Base-by-base conservation (phyloP, 148 eudicot genomes). In the Rhododendron vialii region DNA sequence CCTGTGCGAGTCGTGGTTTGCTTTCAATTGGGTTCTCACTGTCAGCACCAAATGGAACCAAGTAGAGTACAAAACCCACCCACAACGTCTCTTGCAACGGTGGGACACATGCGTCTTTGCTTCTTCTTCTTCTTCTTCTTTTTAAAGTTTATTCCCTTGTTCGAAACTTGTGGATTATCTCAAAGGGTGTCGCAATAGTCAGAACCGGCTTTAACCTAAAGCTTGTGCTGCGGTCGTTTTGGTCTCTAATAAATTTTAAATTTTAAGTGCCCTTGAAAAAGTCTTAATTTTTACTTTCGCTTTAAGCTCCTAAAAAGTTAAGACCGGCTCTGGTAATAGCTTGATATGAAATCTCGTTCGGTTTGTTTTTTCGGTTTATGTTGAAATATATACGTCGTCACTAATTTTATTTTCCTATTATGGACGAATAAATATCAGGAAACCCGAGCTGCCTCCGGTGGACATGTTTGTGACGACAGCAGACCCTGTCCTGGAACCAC, bases 391-490 rank as follows among this genome's bases (percentile, higher is more conserved):
- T 33, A 33, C 13, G 1, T 50, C 7, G 12, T 74, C 22, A 14
- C 9, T 51, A 4, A 47, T 82, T 18, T 33, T 75, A 3, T 55
- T 3, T 82, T 86, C 50, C 18, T 57, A 17, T 53, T 30, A 18
- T 63, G n/a, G 35, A 48, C 18, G 3, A 14, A 51, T 14, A 14
- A 53, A 30, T 15, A 88, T 65, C 48, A 79, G 78, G 78, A 75
- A 75, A 18, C 78, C 45, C 3, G 41, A 71, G 45, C 78, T 91
- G 18, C 91, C 91, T 1, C 28, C 80, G 5, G 88, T 91, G 80
- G 92, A 91, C 83, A 81, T 91, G 74, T 91, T 91, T 74, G 90
- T 91, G 0, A 87, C 91, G 30, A 91, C 92, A 3, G 89, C 91
- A 8, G 92, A 91, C n/a, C 80, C 92, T 3, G 65, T 61, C 7